Base-by-base conservation (phyloP, 495 filamentous ascomycete species). In the Podospora didyma region DNA sequence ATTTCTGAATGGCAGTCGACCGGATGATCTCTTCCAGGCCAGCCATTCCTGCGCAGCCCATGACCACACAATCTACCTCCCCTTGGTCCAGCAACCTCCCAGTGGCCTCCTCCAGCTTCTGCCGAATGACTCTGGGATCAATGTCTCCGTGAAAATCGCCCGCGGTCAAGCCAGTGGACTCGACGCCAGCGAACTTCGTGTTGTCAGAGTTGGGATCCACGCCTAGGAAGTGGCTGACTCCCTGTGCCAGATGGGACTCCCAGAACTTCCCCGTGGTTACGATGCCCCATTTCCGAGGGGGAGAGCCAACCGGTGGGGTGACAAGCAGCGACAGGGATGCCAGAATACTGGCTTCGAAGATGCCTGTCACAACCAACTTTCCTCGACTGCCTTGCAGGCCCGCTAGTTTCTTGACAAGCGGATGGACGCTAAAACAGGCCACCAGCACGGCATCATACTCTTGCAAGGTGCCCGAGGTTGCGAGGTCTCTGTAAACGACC, bases 11-110 rank as follows among this genome's bases (percentile, higher is more conserved):
- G 44, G 88, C 88, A 2, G 85, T 87, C 37, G 81, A 80, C 49
- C 87, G 78, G 45, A 96, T 90, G 49, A 88, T 86, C 54, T 85
- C 79, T 53, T 93, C 88, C 75, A 97, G 81, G 12, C 93, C 94
- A 21, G 84, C 86, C 94, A 97, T 96, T 4, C 94, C 93, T 41
- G 92, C 93, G 74, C 92, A 96, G 2, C 87, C 87, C 72, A 90
- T 77, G 54, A 89, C 82, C 22, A 90, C 84, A 57, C 87, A 81
- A 24, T 80, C 80, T 0, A 92, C 85, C 3, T 70, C 58, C 0
- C 81, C 77, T 9, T 73, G 73, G 19, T 70, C 69, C 22, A 96
- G 68, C 35, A 96, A 68, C 47, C 79, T 72, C 64, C 76, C 78
- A 9, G 87, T 86, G 5, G 89, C 92, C 12, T 85, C 82, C 57